Conservation (phyloP, 1,284 basidiomycete species). For the Cystobasidium pallidum region DNA sequence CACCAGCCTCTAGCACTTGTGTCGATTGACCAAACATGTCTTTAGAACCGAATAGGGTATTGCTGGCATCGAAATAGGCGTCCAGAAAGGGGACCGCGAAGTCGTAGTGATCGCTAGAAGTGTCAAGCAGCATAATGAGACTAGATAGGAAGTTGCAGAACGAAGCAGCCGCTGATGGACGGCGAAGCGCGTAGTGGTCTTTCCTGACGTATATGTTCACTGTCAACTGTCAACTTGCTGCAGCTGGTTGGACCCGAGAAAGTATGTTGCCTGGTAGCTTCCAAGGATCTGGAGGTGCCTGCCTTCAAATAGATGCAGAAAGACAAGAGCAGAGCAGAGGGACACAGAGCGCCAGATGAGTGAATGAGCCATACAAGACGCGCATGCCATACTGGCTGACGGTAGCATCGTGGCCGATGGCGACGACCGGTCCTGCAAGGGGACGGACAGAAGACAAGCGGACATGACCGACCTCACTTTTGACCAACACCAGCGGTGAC, state of each 20-base stretch:
- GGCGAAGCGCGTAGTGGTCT: no score
- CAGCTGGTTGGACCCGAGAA: not conserved
- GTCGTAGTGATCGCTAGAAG: not conserved
- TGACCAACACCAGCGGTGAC: no score
- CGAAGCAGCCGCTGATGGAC: no score
- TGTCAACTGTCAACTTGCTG: no score
- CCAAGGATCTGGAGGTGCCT: not conserved
- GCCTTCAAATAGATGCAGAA: not conserved
- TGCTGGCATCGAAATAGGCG: not conserved
- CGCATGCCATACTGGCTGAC: constrained; percentile 3
- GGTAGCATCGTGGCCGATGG: not conserved
- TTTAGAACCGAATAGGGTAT: not conserved
- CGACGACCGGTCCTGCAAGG: not conserved
- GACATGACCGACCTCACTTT: constrained; percentile 12
- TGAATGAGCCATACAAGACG: constrained; percentile 5
- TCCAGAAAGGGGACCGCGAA: not conserved
- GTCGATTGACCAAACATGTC: not conserved
- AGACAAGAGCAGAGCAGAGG: constrained; percentile 12
- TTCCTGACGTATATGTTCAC: no score
- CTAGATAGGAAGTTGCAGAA: no score
- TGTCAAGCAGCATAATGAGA: not conserved
- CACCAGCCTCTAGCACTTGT: not conserved
- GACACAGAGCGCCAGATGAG: not conserved
- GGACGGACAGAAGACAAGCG: not conserved
- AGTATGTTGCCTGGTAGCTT: not conserved